A percentile compares a stretch with the other conserved stretches of the same genome.
Evolutionary conservation across 2,329 filamentous ascomycete species (phyloP).

Genomic region (Huntiella savannae): DNA sequence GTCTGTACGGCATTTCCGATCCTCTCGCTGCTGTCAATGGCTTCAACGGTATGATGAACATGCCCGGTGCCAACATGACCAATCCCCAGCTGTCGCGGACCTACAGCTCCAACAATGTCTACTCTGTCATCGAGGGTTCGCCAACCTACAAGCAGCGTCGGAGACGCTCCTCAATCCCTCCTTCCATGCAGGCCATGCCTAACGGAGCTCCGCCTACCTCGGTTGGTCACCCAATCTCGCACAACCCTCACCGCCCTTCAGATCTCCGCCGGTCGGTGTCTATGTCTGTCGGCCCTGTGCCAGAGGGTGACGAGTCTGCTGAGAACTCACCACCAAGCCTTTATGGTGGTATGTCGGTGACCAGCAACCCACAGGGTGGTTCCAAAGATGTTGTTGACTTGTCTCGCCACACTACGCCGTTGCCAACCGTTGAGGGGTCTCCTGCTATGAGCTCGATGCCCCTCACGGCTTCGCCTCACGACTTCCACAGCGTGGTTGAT

Average conservation of each 20-base stretch:
- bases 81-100: constrained; percentile 62
- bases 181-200: constrained; percentile 50
- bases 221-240: constrained; percentile 24
- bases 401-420: constrained; percentile 78
- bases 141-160: constrained; percentile 97
- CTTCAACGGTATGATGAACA: constrained; percentile 76
- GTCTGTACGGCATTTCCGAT: constrained; percentile 87
- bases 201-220: constrained; percentile 43
- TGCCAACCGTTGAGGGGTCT: constrained; percentile 69
- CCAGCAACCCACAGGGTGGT: constrained; percentile 16
- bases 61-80: constrained; percentile 62
- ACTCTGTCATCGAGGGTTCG: constrained; percentile 91
- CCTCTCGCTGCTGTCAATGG: constrained; percentile 52
- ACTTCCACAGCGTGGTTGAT: constrained; percentile 45
- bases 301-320: constrained; percentile 59
- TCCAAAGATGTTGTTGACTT: constrained; percentile 56
- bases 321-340: constrained; percentile 64
- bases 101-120: constrained; percentile 59
- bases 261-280: constrained; percentile 85
- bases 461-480: constrained; percentile 50
- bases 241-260: constrained; percentile 49
- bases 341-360: constrained; percentile 46
- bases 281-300: constrained; percentile 54
- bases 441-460: constrained; percentile 52
- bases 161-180: constrained; percentile 80